Percentiles rank a stretch among this genome's conserved stretches.
Evolutionary conservation across 129 eudicot genomes (phyloP).

Genomic region (Daucus carota): DNA sequence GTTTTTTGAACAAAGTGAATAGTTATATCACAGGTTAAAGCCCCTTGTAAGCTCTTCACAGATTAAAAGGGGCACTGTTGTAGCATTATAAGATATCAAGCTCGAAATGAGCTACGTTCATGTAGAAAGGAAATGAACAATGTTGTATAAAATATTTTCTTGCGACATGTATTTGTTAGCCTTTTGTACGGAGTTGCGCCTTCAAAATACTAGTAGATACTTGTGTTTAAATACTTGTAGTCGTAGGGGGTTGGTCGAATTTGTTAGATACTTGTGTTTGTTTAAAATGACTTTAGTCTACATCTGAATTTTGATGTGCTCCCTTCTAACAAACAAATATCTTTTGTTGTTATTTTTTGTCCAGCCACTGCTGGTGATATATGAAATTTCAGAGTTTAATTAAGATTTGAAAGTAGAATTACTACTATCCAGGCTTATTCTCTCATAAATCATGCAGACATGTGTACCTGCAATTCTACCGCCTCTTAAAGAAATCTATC

Average conservation of each 20-base stretch:
- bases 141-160: no score
- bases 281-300: background rate
- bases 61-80: no score
- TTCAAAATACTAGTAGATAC: no score
- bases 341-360: background rate
- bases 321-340: background rate
- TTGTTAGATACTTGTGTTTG: background rate
- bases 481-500: constrained; percentile 75
- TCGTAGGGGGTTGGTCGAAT: background rate
- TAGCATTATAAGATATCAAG: background rate
- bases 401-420: background rate
- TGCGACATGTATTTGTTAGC: background rate
- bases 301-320: background rate
- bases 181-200: no score
- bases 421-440: background rate
- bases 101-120: background rate
- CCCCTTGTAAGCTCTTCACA: no score
- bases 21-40: no score
- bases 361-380: background rate
- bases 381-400: background rate
- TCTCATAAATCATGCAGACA: constrained; percentile 47
- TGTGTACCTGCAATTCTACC: constrained; percentile 82
- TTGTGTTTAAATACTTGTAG: no score
- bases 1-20: background rate
- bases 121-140: no score